Conservation (phyloP, 257 asterid species). For the Verbascum thapsus region DNA sequence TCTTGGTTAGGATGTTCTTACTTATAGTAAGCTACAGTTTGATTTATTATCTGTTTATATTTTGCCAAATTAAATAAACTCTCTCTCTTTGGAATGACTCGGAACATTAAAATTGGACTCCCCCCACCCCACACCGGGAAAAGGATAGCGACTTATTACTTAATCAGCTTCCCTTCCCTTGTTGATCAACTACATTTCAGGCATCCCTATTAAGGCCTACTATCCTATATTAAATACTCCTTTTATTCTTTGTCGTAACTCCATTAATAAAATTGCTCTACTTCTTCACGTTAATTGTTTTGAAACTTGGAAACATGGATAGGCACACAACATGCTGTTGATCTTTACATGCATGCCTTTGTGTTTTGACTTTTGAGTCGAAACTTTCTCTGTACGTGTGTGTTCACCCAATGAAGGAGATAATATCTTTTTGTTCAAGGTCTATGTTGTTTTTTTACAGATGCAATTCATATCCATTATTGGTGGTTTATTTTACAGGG, state of each 20-base stretch:
- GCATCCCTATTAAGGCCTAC: not conserved
- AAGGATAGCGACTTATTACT: not conserved
- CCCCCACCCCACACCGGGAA: no score
- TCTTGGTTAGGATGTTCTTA: not conserved
- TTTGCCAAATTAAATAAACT: no score
- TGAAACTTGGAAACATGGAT: not conserved
- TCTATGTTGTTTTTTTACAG: no score
- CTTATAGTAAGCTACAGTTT: not conserved
- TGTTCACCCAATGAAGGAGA: not conserved
- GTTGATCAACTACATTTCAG: not conserved
- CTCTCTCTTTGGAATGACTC: no score
- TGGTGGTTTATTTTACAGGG: not conserved
- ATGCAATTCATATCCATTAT: no score
- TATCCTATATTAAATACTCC: not conserved
- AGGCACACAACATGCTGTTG: not conserved
- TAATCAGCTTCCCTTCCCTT: not conserved
- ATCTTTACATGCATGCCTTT: not conserved
- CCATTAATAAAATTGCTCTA: not conserved
- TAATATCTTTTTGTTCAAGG: no score
- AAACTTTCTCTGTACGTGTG: not conserved
- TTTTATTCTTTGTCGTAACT: not conserved
- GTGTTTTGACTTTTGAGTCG: not conserved
- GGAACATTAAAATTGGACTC: no score
- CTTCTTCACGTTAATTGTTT: slow-evolving; percentile 8
- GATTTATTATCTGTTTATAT: not conserved